These are phyloP conservation scores for Coccomyxa subellipsoidea DNA, from an alignment of 163 green algal genomes.

Conservation along the genomic window DNA sequence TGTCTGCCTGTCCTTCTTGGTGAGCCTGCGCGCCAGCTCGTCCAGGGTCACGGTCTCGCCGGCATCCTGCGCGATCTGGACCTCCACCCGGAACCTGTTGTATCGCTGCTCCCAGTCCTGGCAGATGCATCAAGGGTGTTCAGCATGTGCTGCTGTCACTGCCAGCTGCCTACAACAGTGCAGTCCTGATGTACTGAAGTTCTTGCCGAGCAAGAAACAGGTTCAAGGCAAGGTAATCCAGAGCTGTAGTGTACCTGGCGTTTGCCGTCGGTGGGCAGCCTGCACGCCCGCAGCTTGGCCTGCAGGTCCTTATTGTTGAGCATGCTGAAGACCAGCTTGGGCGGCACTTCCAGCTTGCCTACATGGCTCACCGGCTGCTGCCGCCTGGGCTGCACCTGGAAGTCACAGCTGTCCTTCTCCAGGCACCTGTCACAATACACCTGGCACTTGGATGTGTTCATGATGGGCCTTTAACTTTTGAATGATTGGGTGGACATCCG, in stretches of 20 bases:
- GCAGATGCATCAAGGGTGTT: neutral
- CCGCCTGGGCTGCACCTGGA: neutral
- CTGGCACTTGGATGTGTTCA: too few species aligned
- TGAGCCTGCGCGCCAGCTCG: neutral
- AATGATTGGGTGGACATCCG: too few species aligned
- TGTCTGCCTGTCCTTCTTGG: neutral
- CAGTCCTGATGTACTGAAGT: too few species aligned
- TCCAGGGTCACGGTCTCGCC: constrained; percentile 1
- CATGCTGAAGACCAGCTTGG: constrained; percentile 6
- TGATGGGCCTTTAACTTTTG: too few species aligned
- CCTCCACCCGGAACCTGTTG: constrained; percentile 10
- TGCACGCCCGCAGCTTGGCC: neutral
- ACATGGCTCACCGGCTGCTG: neutral
- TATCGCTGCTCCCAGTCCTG: constrained; percentile 16
- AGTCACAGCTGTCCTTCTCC: neutral
- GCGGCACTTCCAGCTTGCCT: constrained; percentile 4
- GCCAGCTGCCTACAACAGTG: too few species aligned
- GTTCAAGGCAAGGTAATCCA: neutral
- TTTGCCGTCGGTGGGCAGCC: constrained; percentile 5
- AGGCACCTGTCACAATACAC: neutral
- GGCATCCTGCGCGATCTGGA: constrained; percentile 9
- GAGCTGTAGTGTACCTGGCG: neutral
- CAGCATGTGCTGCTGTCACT: too few species aligned
- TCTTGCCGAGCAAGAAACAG: too few species aligned
- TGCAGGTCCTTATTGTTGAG: constrained; percentile 1